These are phyloP conservation scores for Brassica napus DNA, from an alignment of 345 rosid species.

Conservation along the genomic window Da-Ae NC_063450.1:40797501-40798000, in stretches of 20 bases:
- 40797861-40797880: constrained; percentile 60
- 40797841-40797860: constrained; percentile 73
- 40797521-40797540: constrained; percentile 20
- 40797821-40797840: constrained; percentile 58
- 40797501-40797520: constrained; percentile 22
- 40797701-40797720: constrained; percentile 56
- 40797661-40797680: constrained; percentile 39
- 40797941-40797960: constrained; percentile 89
- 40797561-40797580: not conserved
- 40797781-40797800: constrained; percentile 73
- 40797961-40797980: constrained; percentile 51
- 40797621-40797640: constrained; percentile 51
- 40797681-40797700: constrained; percentile 33
- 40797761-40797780: constrained; percentile 70
- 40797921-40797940: constrained; percentile 83
- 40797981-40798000: not conserved
- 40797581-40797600: constrained; percentile 46
- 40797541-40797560: constrained; percentile 20
- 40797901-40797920: constrained; percentile 83
- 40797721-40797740: constrained; percentile 62
- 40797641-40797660: constrained; percentile 43
- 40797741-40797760: constrained; percentile 61
- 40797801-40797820: constrained; percentile 52
- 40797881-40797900: constrained; percentile 78
- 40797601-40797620: constrained; percentile 62